phyloP scores from a whole-genome alignment of 352 stramenopile genomes.

The Globisporangium canariense region DNA sequence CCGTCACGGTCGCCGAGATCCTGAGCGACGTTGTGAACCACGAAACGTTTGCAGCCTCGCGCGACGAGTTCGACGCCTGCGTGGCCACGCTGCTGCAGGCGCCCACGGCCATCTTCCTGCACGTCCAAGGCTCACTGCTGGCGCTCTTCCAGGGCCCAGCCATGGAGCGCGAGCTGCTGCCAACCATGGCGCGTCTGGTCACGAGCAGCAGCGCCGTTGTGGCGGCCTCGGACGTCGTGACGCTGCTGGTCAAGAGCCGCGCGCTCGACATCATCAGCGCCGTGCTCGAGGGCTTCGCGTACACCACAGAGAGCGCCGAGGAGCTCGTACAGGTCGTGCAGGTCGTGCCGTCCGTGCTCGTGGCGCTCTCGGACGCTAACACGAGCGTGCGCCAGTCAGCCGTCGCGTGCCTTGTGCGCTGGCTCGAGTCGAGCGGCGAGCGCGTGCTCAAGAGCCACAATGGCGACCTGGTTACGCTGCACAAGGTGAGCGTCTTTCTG shows the following conservation, averaged over 20 bases:
- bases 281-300: constrained; percentile 49
- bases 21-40: constrained; percentile 40
- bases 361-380: constrained; percentile 52
- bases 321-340: constrained; percentile 43
- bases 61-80: constrained; percentile 62
- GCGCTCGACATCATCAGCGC: constrained; percentile 66
- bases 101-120: constrained; percentile 55
- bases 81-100: constrained; percentile 63
- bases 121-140: constrained; percentile 50
- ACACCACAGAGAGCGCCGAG: constrained; percentile 30
- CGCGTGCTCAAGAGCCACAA: constrained; percentile 20
- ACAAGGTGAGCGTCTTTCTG: constrained; percentile 38
- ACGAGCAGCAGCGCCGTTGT: constrained; percentile 18
- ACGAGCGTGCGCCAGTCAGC: constrained; percentile 58
- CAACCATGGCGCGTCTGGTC: constrained; percentile 56
- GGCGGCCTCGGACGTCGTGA: constrained; percentile 33
- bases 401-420: constrained; percentile 55
- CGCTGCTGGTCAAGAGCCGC: constrained; percentile 52
- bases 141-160: constrained; percentile 44
- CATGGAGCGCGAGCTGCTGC: constrained; percentile 50
- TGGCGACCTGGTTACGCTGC: constrained; percentile 29
- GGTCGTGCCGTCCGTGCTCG: constrained; percentile 58
- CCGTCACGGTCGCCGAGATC: constrained; percentile 45
- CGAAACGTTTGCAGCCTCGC: constrained; percentile 34
- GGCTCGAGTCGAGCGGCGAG: constrained; percentile 31